Evolutionary conservation across 2,329 filamentous ascomycete species (phyloP), one percentile per base, ranked within the genome.

Genomic region (Neodidymelliopsis sp.): DNA sequence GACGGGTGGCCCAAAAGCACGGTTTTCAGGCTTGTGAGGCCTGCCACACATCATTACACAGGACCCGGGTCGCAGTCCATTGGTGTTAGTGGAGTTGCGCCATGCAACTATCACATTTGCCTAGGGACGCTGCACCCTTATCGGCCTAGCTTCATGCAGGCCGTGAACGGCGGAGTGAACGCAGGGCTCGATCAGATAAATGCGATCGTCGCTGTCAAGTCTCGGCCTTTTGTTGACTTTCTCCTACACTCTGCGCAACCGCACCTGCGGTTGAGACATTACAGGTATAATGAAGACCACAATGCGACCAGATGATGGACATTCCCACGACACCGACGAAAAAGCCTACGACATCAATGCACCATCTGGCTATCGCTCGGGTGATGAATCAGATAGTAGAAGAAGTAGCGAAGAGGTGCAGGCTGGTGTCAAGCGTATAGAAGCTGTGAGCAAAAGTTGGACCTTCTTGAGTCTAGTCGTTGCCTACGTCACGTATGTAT

Each of bases 401-500:
- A 31, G 59, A 18, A 49, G 45, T 15, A 51, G 35, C 22, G 41
- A 51, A 30, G 51, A 53, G 10, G 66, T 67, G 6, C 78, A 80
- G 59, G 73, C 74, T 24, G 79, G 79, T 50, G 78, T 81, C 27
- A 75, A 75, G 63, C 74, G 74, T 18, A 71, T 77, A 2, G 77
- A 81, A 55, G 78, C 75, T 19, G 75, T 80, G 39, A 75, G 77
- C 20, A 70, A 74, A 35, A 75, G 74, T 22, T 81, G 79, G 79
- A 76, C 77, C n/a, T 75, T 68, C 49, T 67, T 65, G 15, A 74
- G 73, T 19, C 67, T 81, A 25, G 72, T 77, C 50, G 57, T 77
- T 28, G 78, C 79, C 38, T 81, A 81, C 63, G 60, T 76, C 31
- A 70, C 73, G 64, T 72, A 55, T 5, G 59, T 42, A 50, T 16